Conservation (phyloP, 768 basidiomycete species). For the Aureoboletus auriporus region DNA sequence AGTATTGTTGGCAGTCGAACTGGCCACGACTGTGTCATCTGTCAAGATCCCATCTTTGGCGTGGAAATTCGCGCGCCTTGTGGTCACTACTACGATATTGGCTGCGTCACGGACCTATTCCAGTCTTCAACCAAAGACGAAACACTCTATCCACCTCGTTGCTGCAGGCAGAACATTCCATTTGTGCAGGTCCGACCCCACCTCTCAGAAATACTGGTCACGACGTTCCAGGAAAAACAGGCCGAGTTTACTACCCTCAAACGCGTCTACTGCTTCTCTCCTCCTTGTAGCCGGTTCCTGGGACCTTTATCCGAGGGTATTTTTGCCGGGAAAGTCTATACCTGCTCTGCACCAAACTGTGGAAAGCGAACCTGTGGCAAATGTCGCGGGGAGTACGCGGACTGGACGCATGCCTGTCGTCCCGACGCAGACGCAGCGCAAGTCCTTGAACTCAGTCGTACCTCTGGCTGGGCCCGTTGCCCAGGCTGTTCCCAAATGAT, state of each 20-base stretch:
- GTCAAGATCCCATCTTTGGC: conserved; percentile 30
- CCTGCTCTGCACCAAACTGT: conserved; percentile 20
- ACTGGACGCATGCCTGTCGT: conserved; percentile 22
- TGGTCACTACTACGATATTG: conserved; percentile 33
- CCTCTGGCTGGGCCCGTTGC: conserved; percentile 35
- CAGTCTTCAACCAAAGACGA: conserved; percentile 34
- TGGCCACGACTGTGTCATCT: conserved; percentile 33
- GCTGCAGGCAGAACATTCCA: conserved; percentile 33
- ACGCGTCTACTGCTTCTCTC: conserved; percentile 37
- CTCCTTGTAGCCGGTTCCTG: conserved; percentile 34
- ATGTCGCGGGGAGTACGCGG: conserved; percentile 22
- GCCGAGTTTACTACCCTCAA: conserved; percentile 31
- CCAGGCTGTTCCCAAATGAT: conserved; percentile 38
- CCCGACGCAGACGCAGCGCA: conserved; percentile 22
- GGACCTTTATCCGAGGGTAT: conserved; percentile 26
- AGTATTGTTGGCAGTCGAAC: not conserved
- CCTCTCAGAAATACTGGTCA: conserved; percentile 17
- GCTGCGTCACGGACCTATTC: conserved; percentile 34
- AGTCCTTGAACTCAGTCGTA: conserved; percentile 23
- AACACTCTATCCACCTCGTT: conserved; percentile 38
- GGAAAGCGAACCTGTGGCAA: conserved; percentile 20
- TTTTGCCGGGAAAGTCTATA: conserved; percentile 21
- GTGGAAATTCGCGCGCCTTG: conserved; percentile 29
- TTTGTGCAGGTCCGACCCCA: conserved; percentile 21
- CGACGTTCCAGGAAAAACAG: conserved; percentile 23